Evolutionary conservation across 2,329 filamentous ascomycete genomes (phyloP).

Genomic region (Fusarium stilboides): DNA sequence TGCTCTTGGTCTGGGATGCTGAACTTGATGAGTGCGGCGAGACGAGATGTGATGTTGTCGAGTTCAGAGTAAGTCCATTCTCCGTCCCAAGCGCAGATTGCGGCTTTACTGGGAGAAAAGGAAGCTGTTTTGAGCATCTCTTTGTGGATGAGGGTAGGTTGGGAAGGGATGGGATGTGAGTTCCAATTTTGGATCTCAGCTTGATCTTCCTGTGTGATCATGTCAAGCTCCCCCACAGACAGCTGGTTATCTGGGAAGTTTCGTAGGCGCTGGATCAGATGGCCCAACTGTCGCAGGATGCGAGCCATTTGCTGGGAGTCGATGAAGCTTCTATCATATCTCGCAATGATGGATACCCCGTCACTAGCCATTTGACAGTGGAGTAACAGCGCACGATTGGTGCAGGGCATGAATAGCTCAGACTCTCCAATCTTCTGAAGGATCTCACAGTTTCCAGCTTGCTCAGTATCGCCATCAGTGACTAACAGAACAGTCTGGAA

Average conservation of each 20-base stretch:
- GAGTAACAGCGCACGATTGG: constrained; percentile 16
- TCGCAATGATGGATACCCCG: neutral
- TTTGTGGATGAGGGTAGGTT: constrained; percentile 1
- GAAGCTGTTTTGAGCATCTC: constrained; percentile 8
- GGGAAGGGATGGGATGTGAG: neutral
- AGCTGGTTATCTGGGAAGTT: no score
- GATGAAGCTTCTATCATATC: constrained; percentile 9
- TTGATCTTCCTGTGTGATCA: neutral
- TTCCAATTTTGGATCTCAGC: constrained; percentile 27
- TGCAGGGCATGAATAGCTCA: constrained; percentile 12
- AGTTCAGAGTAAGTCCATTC: constrained; percentile 7
- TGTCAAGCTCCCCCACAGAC: no score
- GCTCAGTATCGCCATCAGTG: neutral
- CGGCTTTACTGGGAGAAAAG: neutral
- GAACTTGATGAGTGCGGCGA: neutral
- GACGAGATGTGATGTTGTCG: neutral
- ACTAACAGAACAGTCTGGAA: constrained; percentile 25
- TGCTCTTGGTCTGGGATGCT: neutral
- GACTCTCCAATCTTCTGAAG: neutral
- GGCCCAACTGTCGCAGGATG: neutral
- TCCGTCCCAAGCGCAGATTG: constrained; percentile 12
- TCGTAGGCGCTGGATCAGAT: no score
- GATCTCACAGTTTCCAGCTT: neutral
- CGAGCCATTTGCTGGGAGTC: constrained; percentile 8
- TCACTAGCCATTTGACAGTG: neutral